These are phyloP conservation scores for Candida pseudoviswanathii DNA, from an alignment of 1,139 yeast genomes.

Conservation along the genomic window DNA sequence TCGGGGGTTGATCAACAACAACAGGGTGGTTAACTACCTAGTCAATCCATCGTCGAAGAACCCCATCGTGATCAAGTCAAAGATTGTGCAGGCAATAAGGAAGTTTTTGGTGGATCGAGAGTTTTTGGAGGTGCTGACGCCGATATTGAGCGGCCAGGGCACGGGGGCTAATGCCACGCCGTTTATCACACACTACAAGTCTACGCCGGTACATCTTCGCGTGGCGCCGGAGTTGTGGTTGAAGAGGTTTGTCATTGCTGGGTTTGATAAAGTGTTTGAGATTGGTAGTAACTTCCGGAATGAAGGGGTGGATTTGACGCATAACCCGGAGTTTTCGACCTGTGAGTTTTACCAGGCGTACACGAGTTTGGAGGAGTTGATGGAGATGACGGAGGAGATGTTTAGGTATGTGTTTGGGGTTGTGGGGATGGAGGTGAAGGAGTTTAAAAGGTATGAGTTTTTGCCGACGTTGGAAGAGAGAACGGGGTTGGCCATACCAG, in stretches of 20 bases:
- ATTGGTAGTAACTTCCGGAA: conserved; percentile 85
- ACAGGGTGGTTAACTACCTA: conserved; percentile 75
- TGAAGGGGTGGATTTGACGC: conserved; percentile 91
- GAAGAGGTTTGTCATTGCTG: conserved; percentile 76
- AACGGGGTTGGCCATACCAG: conserved; percentile 47
- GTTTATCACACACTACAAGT: conserved; percentile 61
- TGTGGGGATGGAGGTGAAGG: conserved; percentile 15
- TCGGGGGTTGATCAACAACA: conserved; percentile 58
- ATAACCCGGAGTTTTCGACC: conserved; percentile 92
- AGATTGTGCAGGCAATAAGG: conserved; percentile 57
- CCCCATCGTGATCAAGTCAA: conserved; percentile 55
- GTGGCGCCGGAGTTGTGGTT: conserved; percentile 97
- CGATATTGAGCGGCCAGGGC: conserved; percentile 67
- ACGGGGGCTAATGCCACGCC: conserved; percentile 94
- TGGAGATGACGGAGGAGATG: conserved; percentile 62
- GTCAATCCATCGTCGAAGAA: conserved; percentile 55
- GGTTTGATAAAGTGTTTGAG: conserved; percentile 85
- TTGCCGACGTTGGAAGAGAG: conserved; percentile 55
- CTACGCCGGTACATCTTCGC: conserved; percentile 54
- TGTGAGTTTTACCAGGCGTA: conserved; percentile 92
- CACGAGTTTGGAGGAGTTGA: conserved; percentile 68
- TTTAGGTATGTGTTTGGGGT: conserved; percentile 38
- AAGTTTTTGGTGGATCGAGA: conserved; percentile 53
- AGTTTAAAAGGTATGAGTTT: conserved; percentile 53
- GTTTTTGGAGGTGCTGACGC: conserved; percentile 87